Evolutionary conservation across 2,329 filamentous ascomycete species (phyloP).

Genomic region (Epicoccum sorghinum): DNA sequence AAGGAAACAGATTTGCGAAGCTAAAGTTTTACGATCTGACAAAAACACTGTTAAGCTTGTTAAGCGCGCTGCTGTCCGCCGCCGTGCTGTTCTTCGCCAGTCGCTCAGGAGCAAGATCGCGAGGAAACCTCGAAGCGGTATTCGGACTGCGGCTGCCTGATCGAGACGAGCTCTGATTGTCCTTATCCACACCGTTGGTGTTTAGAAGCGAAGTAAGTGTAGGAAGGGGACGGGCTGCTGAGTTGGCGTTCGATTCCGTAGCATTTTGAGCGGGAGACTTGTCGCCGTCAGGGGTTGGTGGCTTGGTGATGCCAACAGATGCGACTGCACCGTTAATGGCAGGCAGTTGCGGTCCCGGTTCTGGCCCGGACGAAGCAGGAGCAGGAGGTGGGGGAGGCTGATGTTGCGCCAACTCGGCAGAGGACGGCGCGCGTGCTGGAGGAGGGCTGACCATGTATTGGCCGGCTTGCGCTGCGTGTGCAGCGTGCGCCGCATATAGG

Average conservation of each 20-base stretch:
- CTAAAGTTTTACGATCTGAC: conserved; percentile 31
- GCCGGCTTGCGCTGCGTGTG: conserved; percentile 40
- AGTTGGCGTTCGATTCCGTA: conserved; percentile 32
- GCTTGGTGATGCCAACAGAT: conserved; percentile 32
- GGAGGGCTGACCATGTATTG: conserved; percentile 46
- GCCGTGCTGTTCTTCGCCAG: conserved; percentile 42
- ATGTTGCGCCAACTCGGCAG: conserved; percentile 49
- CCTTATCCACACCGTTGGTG: conserved; percentile 33
- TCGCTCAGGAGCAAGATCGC: conserved; percentile 41
- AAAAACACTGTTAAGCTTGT: conserved; percentile 45
- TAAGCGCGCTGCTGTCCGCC: conserved; percentile 38
- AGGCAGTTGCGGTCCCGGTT: conserved; percentile 45
- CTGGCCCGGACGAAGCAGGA: conserved; percentile 30
- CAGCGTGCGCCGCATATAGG: conserved; percentile 33
- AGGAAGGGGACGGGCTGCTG: conserved; percentile 55
- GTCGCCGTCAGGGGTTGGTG: conserved; percentile 44
- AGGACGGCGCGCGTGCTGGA: conserved; percentile 51
- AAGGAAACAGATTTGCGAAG: conserved; percentile 2
- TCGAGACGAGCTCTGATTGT: conserved; percentile 45
- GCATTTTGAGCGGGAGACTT: conserved; percentile 52
- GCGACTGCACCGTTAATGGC: conserved; percentile 39
- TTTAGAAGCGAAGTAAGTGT: conserved; percentile 43
- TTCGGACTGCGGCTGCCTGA: conserved; percentile 52
- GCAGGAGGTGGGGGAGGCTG: conserved; percentile 43
- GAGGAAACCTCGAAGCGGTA: conserved; percentile 35